Percentiles rank a stretch among this genome's conserved stretches.
Evolutionary conservation across 306 rosid species (phyloP).

Genomic region (Begonia peltatifolia): DNA sequence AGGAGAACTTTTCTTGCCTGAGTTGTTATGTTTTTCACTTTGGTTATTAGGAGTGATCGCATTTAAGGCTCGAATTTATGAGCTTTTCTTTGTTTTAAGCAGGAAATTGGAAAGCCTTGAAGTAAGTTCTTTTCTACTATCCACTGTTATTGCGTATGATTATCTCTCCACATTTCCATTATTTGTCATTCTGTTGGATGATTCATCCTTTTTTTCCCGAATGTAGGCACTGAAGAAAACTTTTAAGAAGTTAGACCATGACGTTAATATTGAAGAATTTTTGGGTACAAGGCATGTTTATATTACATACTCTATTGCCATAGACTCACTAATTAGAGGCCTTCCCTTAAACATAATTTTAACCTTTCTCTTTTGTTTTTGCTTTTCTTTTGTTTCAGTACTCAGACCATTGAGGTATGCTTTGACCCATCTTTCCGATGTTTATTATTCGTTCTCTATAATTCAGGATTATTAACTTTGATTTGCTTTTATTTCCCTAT

Average conservation of each 20-base stretch:
- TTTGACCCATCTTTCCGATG: background rate
- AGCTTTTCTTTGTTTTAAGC: conserved; percentile 21
- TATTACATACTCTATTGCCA: too few species aligned
- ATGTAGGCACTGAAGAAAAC: conserved; percentile 68
- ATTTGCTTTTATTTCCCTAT: background rate
- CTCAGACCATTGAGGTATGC: conserved; percentile 65
- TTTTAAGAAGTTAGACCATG: conserved; percentile 73
- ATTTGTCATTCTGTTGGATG: background rate
- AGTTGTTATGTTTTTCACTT: too few species aligned
- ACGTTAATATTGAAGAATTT: conserved; percentile 56
- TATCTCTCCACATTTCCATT: too few species aligned
- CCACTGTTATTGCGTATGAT: conserved; percentile 3
- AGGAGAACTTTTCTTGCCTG: background rate
- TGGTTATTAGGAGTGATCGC: too few species aligned
- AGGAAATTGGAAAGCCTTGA: conserved; percentile 83
- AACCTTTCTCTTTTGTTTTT: background rate
- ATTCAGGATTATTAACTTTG: too few species aligned
- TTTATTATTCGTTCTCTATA: too few species aligned
- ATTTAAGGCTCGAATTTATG: conserved; percentile 7
- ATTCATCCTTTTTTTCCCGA: conserved; percentile 21
- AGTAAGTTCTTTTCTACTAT: conserved; percentile 33
- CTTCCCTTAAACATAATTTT: background rate
- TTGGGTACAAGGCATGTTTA: conserved; percentile 47
- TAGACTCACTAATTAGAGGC: background rate
- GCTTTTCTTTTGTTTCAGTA: conserved; percentile 30